phyloP scores from a whole-genome alignment of 495 filamentous ascomycete species.

The Paragyromitra xinjiangensis region DNA sequence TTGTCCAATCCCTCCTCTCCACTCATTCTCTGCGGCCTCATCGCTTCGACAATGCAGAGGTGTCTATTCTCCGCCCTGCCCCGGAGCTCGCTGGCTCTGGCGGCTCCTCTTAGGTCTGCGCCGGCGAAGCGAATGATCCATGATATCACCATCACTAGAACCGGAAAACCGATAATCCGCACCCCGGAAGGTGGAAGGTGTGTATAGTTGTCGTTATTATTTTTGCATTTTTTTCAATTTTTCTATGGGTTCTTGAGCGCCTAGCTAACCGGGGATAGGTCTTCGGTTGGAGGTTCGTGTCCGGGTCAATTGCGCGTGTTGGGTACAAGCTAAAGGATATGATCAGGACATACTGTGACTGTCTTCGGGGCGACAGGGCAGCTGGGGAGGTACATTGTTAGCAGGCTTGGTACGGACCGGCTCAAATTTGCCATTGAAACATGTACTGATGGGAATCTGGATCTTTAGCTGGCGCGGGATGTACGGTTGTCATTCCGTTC shows the following conservation, averaged over 20 bases:
- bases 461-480: slow-evolving; percentile 80
- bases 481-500: slow-evolving; percentile 90
- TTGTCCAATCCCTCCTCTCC: slow-evolving; percentile 38
- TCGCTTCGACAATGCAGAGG: slow-evolving; percentile 52
- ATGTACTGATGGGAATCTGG: slow-evolving; percentile 58
- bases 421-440: background rate
- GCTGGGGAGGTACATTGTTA: slow-evolving; percentile 96
- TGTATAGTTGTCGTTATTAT: slow-evolving; percentile 54
- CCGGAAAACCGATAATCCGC: slow-evolving; percentile 85
- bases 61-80: slow-evolving; percentile 54
- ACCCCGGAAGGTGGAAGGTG: slow-evolving; percentile 79
- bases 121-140: slow-evolving; percentile 67
- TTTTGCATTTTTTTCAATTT: background rate
- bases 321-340: slow-evolving; percentile 35
- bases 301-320: slow-evolving; percentile 1
- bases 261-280: slow-evolving; percentile 63
- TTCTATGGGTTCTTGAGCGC: background rate
- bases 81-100: slow-evolving; percentile 35
- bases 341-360: slow-evolving; percentile 87
- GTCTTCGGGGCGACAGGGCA: slow-evolving; percentile 98
- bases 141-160: slow-evolving; percentile 84
- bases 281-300: slow-evolving; percentile 79
- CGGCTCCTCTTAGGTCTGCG: slow-evolving; percentile 24
- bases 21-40: slow-evolving; percentile 19
- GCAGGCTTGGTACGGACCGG: slow-evolving; percentile 77